These are phyloP conservation scores for Colletotrichum sp. DNA, from an alignment of 2,329 filamentous ascomycete species.

Conservation along the genomic window DNA sequence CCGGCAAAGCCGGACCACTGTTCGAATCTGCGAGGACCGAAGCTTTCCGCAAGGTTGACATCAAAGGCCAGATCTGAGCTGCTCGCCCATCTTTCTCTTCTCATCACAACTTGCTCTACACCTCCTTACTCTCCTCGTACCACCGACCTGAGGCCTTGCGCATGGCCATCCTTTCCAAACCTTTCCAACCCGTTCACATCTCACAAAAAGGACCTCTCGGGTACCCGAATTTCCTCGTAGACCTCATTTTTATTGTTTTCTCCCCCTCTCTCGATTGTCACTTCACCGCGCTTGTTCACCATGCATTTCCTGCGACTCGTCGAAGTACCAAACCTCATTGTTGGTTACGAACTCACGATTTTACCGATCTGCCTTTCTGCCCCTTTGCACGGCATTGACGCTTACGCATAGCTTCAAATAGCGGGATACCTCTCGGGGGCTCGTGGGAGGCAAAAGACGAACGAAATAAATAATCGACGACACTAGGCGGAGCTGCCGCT, in stretches of 20 bases:
- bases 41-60: conserved; percentile 89
- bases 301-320: conserved; percentile 3
- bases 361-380: neutral
- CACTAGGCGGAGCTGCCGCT: neutral
- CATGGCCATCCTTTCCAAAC: neutral
- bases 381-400: conserved; percentile 1
- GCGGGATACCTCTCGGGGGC: neutral
- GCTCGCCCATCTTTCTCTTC: conserved; percentile 2
- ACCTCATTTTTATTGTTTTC: conserved; percentile 11
- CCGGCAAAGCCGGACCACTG: conserved; percentile 71
- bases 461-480: neutral
- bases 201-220: neutral
- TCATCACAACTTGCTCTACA: conserved; percentile 12
- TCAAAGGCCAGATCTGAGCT: conserved; percentile 91
- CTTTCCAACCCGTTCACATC: neutral
- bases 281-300: conserved; percentile 3
- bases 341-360: conserved; percentile 12
- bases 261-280: neutral
- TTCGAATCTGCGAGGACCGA: conserved; percentile 77
- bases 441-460: neutral
- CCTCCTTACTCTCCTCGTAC: neutral
- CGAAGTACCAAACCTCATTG: neutral
- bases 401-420: conserved; percentile 17
- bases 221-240: neutral
- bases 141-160: neutral